Percentiles rank a stretch among this genome's conserved stretches.
Conservation (phyloP, 2,329 filamentous ascomycete genomes). For the Pyrenophora seminiperda region DNA sequence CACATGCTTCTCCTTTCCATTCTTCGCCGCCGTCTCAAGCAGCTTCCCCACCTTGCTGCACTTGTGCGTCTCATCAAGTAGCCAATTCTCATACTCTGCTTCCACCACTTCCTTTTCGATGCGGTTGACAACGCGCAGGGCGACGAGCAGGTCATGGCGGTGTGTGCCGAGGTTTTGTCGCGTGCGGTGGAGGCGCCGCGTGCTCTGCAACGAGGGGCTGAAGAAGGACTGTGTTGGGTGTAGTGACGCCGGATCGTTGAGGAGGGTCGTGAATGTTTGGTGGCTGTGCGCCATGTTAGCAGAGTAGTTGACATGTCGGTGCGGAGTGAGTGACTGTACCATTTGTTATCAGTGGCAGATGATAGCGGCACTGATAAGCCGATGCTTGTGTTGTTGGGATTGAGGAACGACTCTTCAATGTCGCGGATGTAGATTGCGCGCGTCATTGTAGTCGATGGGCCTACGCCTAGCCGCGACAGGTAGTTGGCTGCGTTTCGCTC, state of each 20-base stretch:
- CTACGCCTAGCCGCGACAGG: slow-evolving; percentile 80
- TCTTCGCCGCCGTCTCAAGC: slow-evolving; percentile 47
- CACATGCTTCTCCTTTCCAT: slow-evolving; percentile 52
- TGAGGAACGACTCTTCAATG: slow-evolving; percentile 67
- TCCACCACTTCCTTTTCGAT: slow-evolving; percentile 85
- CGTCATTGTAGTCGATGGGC: slow-evolving; percentile 79
- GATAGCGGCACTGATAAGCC: slow-evolving; percentile 24
- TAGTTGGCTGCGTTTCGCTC: slow-evolving; percentile 80
- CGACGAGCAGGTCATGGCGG: slow-evolving; percentile 87
- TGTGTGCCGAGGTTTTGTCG: slow-evolving; percentile 82
- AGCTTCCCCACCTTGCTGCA: slow-evolving; percentile 68
- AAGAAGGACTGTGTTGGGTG: slow-evolving; percentile 26
- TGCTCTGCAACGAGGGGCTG: slow-evolving; percentile 37
- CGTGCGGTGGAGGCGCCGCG: slow-evolving; percentile 71
- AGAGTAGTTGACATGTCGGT: neutral
- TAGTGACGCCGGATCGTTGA: slow-evolving; percentile 30
- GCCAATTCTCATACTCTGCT: slow-evolving; percentile 93
- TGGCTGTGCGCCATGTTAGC: slow-evolving; percentile 33
- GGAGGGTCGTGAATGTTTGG: slow-evolving; percentile 46
- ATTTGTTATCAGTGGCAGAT: slow-evolving; percentile 32
- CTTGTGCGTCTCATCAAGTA: slow-evolving; percentile 75
- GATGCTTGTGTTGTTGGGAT: slow-evolving; percentile 42
- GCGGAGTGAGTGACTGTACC: slow-evolving; percentile 19
- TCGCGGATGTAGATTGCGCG: slow-evolving; percentile 84
- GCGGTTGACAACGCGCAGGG: slow-evolving; percentile 85